A percentile compares a stretch with the other conserved stretches of the same genome.
These are phyloP conservation scores for Diplosphaera chodatii DNA, from an alignment of 139 green algal species.

Conservation along the genomic window DNA sequence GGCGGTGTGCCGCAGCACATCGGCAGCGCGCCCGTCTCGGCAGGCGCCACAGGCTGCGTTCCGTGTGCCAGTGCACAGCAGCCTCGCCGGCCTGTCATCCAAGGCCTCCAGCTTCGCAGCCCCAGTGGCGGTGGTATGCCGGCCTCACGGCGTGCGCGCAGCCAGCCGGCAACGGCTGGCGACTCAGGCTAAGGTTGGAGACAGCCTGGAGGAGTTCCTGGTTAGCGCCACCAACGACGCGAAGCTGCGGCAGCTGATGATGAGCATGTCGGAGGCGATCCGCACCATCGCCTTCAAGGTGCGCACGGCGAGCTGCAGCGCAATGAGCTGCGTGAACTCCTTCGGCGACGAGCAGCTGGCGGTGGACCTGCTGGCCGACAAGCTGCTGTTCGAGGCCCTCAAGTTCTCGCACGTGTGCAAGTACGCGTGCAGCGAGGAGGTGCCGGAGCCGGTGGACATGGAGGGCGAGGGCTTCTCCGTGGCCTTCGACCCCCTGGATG, in stretches of 20 bases:
- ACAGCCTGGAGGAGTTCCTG: slow-evolving; percentile 90
- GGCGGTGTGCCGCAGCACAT: not conserved
- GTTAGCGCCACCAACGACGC: slow-evolving; percentile 71
- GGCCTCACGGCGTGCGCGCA: not conserved
- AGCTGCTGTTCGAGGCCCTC: slow-evolving; percentile 85
- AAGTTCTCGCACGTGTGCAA: slow-evolving; percentile 61
- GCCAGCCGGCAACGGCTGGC: not conserved
- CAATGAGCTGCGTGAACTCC: slow-evolving; percentile 85
- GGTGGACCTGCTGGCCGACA: slow-evolving; percentile 88
- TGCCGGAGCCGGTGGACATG: slow-evolving; percentile 84
- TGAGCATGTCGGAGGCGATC: slow-evolving; percentile 83
- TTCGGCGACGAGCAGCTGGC: slow-evolving; percentile 95
- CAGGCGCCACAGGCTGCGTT: not conserved
- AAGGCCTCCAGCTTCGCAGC: not conserved
- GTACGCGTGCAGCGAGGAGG: slow-evolving; percentile 90
- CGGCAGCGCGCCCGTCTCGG: not conserved
- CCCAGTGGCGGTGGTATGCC: not conserved
- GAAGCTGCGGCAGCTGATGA: slow-evolving; percentile 87
- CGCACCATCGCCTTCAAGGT: slow-evolving; percentile 95
- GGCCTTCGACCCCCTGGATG: slow-evolving; percentile 91
- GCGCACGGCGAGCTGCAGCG: slow-evolving; percentile 81
- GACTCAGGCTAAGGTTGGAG: slow-evolving; percentile 29
- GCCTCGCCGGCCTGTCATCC: not conserved
- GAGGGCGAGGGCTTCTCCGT: slow-evolving; percentile 77
- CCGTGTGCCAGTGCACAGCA: not conserved